Evolutionary conservation across 768 basidiomycete species (phyloP), one percentile per base, ranked within the genome.

Genomic region (Pulveroboletus ravenelii): DNA sequence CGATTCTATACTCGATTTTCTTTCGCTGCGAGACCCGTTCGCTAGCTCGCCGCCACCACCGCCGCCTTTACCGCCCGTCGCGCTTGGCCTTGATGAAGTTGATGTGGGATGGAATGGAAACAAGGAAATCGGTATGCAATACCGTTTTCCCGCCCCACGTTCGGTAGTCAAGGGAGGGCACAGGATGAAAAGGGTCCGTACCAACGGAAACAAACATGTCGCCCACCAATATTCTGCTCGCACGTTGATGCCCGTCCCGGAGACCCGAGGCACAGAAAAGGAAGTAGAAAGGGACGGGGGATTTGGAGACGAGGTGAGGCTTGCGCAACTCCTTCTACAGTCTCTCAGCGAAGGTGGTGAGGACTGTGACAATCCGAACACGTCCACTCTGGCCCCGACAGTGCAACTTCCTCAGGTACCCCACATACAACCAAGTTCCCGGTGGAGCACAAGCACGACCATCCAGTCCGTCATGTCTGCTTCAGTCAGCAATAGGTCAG

Each of bases 381-480:
- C 36, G 2, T 10, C 57, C 23, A 51, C 38, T 18, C 57, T 50
- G 0, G 48, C 45, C 25, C 51, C 50, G 6, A 38, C 35, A 1
- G 46, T 59, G 23, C 52, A 51, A 25, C 40, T 51, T 32, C 65
- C 53, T 35, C 57, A 57, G 42, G 43, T 37, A 23, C 54, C 53
- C 6, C 60, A 69, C 15, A n/a, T 52, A 10, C 61, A 54, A 6
- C 57, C 54, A 42, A 45, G 5, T 17, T 68, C 66, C 13, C 54
- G 68, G 29, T 68, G 66, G 66, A 68, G 66, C 48, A 52, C 63
- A n/a, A 60, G 66, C 35, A 68, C 66, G 10, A 63, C 66, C 5
- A 51, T 62, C 34, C 62, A 46, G 46, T 68, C 66, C 27, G 17
- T 58, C 37, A 45, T 52, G 36, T 66, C 63, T n/a, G 53, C 51